Base-by-base conservation (phyloP, 192 early-diverging fungal genomes). In the Powellomyces hirtus region DNA sequence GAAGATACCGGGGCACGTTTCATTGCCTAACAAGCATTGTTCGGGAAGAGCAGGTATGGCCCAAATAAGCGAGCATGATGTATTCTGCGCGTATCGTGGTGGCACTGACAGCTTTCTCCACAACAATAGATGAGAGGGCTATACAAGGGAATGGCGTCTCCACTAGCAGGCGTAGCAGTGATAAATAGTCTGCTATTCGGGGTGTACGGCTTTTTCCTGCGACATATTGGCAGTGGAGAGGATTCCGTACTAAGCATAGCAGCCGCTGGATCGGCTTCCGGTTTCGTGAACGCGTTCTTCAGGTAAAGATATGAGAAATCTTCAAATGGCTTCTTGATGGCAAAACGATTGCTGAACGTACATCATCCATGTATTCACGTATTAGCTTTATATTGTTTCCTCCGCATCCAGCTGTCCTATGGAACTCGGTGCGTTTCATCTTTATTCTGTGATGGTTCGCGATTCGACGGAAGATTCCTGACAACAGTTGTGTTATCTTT, bases 61-160 rank as follows among this genome's bases (percentile, higher is more conserved):
- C n/a, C n/a, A n/a, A n/a, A n/a, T n/a, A n/a, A n/a, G n/a, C n/a
- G n/a, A n/a, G n/a, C n/a, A n/a, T n/a, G n/a, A n/a, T n/a, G n/a
- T n/a, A n/a, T n/a, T n/a, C n/a, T n/a, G n/a, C n/a, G n/a, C n/a
- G n/a, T n/a, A n/a, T n/a, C n/a, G n/a, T n/a, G n/a, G n/a, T n/a
- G n/a, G n/a, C n/a, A n/a, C n/a, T n/a, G n/a, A n/a, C n/a, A n/a
- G n/a, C n/a, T n/a, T n/a, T n/a, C n/a, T n/a, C n/a, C n/a, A n/a
- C n/a, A n/a, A n/a, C n/a, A 18, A 0, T 42, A 76, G 74, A 10
- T 81, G 20, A 20, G 55, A 26, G 94, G 94, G 67, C 86, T 98
- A 49, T 98, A 95, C 83, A 91, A 94, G 53, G 96, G 96, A 52
- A 95, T 98, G 94, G 84, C 89, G 13, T 89, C 93, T 6, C 96